Base-by-base conservation (phyloP, 805 yeast genomes). In the Myxozyma monticola region DNA sequence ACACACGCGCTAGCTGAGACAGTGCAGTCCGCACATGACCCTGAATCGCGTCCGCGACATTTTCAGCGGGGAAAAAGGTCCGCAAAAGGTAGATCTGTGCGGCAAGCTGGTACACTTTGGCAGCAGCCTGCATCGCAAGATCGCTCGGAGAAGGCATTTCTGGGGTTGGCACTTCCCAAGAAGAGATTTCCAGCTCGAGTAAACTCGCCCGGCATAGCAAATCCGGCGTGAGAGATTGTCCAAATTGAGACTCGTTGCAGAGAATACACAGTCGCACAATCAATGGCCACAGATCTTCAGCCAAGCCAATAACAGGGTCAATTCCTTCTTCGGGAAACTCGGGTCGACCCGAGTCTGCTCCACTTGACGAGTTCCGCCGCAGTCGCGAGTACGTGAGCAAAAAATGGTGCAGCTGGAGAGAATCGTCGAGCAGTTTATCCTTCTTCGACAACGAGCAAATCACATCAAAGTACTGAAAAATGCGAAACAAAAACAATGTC, bases 271-370 rank as follows among this genome's bases (percentile, higher is more conserved):
- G 35, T 6, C 59, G 56, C 3, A 54, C 57, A n/a, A 54, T 37
- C 10, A 54, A 38, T 17, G 59, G 59, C 59, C 59, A 54, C 8
- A 54, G 36, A 21, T 43, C 52, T n/a, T 42, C 48, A 4, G 56
- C 59, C 14, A 54, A 42, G 4, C 59, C 59, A 22, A 54, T 51
- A 5, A 54, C 57, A 1, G 59, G 59, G 35, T 54, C 59, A n/a
- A 54, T 28, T n/a, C 40, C 49, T 26, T 43, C 57, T 24, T 29
- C 53, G 7, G 37, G n/a, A 10, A 24, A 9, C 20, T 14, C 51
- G 39, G 12, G 15, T 3, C 15, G 2, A 37, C 14, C 3, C 22
- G 31, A 7, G n/a, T 46, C 36, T 4, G 28, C 9, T 1, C 33
- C 25, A 6, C 22, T 14, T 18, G 33, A n/a, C 4, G 43, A 8